phyloP scores from a whole-genome alignment of 768 basidiomycete species.

The Calocera viscosa region DNA sequence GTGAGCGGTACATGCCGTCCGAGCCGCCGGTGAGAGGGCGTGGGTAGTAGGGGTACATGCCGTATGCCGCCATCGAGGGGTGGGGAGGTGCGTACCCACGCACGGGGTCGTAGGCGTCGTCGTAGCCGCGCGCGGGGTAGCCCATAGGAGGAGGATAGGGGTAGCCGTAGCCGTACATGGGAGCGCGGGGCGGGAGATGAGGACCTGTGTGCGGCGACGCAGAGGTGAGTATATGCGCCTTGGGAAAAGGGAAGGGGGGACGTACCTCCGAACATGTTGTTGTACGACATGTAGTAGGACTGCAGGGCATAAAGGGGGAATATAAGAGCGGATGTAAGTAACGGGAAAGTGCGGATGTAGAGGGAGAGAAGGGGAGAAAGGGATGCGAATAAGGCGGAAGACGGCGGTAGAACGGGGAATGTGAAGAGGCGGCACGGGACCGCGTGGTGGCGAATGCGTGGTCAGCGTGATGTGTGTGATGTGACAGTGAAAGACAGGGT shows the following conservation, averaged over 20 bases:
- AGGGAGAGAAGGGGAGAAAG: constrained; percentile 1
- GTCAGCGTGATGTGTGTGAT: neutral
- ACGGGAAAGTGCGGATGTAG: neutral
- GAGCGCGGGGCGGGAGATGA: neutral
- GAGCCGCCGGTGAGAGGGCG: neutral
- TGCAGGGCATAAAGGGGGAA: neutral
- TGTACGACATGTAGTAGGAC: constrained; percentile 3
- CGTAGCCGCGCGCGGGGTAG: neutral
- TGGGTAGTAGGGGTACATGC: neutral
- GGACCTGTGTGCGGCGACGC: neutral
- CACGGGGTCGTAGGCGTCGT: neutral
- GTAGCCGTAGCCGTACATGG: neutral
- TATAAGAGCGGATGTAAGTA: constrained; percentile 7
- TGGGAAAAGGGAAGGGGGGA: neutral
- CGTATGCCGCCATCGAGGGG: neutral
- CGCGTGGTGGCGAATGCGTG: neutral
- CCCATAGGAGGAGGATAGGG: neutral
- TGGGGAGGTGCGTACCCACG: too few species aligned
- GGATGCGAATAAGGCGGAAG: neutral
- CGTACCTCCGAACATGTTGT: neutral
- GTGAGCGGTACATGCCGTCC: neutral
- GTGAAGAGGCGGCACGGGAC: neutral
- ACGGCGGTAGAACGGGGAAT: neutral
- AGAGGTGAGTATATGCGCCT: neutral
- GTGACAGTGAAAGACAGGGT: neutral